phyloP scores from a whole-genome alignment of 1,139 yeast species.

The Geotrichum histeridarum region DNA sequence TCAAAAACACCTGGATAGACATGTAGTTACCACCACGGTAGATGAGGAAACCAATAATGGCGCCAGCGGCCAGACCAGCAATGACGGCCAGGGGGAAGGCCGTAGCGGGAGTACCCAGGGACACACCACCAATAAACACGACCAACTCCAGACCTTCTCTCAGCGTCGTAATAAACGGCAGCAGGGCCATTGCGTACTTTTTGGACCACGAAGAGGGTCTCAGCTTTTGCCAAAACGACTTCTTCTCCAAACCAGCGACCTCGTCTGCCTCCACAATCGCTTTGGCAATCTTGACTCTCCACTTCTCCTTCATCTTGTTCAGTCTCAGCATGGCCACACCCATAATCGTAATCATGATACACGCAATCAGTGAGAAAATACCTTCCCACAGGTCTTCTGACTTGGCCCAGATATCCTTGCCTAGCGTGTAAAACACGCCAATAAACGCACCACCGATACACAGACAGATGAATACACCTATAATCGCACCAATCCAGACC shows the following conservation, averaged over 20 bases:
- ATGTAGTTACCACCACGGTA: constrained; percentile 75
- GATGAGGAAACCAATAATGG: constrained; percentile 57
- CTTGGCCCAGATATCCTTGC: constrained; percentile 74
- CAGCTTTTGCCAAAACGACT: constrained; percentile 32
- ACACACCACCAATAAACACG: constrained; percentile 84
- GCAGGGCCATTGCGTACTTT: constrained; percentile 67
- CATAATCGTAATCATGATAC: constrained; percentile 78
- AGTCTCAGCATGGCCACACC: constrained; percentile 88
- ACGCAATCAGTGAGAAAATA: constrained; percentile 73
- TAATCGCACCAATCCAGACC: constrained; percentile 71
- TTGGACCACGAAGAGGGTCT: constrained; percentile 42
- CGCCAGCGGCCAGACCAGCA: constrained; percentile 64
- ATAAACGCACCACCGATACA: constrained; percentile 80
- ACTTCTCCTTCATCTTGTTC: constrained; percentile 85
- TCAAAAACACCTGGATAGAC: constrained; percentile 75
- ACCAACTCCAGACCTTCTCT: constrained; percentile 90
- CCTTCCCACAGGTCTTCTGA: constrained; percentile 96
- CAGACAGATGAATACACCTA: constrained; percentile 71
- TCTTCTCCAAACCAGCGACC: constrained; percentile 30
- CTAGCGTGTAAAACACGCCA: constrained; percentile 73
- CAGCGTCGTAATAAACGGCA: constrained; percentile 72
- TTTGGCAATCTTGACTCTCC: constrained; percentile 83
- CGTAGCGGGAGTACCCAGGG: constrained; percentile 65
- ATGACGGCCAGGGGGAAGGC: constrained; percentile 82
- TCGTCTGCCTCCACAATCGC: constrained; percentile 51